These are phyloP conservation scores for Begonia masoniana DNA, from an alignment of 306 rosid species.

Conservation along the genomic window DNA sequence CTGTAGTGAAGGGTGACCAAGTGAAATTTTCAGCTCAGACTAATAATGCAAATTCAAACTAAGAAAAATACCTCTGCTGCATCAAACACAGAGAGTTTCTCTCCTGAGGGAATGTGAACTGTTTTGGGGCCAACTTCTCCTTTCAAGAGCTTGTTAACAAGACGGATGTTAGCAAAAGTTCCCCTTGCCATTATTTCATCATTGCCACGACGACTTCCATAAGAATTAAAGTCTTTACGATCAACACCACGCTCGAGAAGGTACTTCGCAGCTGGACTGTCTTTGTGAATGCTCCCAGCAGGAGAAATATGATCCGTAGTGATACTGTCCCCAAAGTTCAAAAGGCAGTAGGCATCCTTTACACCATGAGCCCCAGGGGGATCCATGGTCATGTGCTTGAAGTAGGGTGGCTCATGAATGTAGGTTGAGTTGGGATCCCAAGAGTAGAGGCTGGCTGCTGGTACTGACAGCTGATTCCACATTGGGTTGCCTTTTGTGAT, in stretches of 20 bases:
- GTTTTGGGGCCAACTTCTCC: constrained; percentile 97
- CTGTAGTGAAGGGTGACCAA: neutral
- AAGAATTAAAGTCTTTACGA: constrained; percentile 85
- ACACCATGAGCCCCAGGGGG: constrained; percentile 80
- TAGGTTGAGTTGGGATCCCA: constrained; percentile 84
- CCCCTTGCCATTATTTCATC: constrained; percentile 90
- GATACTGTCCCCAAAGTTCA: constrained; percentile 81
- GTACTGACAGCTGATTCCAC: constrained; percentile 87
- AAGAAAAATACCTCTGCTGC: constrained; percentile 40
- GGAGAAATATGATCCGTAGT: constrained; percentile 96
- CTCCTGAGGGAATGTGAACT: constrained; percentile 73
- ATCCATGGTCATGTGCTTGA: constrained; percentile 14
- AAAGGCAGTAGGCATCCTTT: constrained; percentile 72
- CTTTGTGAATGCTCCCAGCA: constrained; percentile 92
- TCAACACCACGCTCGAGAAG: constrained; percentile 68
- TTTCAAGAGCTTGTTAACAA: constrained; percentile 62
- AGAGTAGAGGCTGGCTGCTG: constrained; percentile 62
- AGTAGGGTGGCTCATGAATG: constrained; percentile 84
- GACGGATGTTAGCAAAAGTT: constrained; percentile 86
- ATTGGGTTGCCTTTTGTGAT: constrained; percentile 82
- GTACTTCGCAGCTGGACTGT: constrained; percentile 80
- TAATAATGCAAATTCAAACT: neutral
- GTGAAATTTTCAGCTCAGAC: too few species aligned
- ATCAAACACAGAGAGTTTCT: constrained; percentile 71
- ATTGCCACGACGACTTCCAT: constrained; percentile 92